Conservation (phyloP, 176 grass and related monocot genomes). For the Avena eriantha region DNA sequence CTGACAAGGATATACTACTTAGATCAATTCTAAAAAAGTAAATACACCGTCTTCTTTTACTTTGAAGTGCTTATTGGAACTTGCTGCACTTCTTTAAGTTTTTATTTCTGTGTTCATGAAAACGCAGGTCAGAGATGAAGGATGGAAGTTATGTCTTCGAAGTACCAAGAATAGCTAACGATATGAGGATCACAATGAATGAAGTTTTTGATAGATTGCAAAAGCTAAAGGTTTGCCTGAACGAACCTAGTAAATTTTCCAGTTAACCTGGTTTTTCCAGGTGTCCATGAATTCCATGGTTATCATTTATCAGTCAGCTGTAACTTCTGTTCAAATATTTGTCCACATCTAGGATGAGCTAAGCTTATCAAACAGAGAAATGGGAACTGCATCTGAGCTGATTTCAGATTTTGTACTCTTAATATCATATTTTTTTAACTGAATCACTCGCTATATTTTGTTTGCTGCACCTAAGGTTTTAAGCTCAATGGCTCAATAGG, state of each 20-base stretch:
- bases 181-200: constrained; percentile 55
- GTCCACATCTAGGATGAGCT: constrained; percentile 6
- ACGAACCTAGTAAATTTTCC: neutral
- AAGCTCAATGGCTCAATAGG: neutral
- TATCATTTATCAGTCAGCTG: constrained; percentile 11
- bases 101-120: constrained; percentile 37
- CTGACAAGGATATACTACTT: constrained; percentile 77
- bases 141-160: constrained; percentile 87
- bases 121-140: constrained; percentile 75
- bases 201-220: constrained; percentile 78
- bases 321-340: constrained; percentile 23
- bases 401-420: neutral
- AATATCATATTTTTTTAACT: constrained; percentile 7
- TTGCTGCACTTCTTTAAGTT: constrained; percentile 14
- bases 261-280: neutral
- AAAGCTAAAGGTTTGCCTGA: constrained; percentile 70
- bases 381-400: neutral
- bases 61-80: constrained; percentile 7
- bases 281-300: constrained; percentile 1
- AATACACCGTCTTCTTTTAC: neutral
- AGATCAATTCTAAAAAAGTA: constrained; percentile 79
- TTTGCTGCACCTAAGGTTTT: constrained; percentile 16
- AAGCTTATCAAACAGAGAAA: neutral
- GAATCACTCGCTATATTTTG: constrained; percentile 15
- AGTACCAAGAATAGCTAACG: constrained; percentile 76